Conservation (phyloP, 139 green algal species). For the Coccomyxa sp. region DNA sequence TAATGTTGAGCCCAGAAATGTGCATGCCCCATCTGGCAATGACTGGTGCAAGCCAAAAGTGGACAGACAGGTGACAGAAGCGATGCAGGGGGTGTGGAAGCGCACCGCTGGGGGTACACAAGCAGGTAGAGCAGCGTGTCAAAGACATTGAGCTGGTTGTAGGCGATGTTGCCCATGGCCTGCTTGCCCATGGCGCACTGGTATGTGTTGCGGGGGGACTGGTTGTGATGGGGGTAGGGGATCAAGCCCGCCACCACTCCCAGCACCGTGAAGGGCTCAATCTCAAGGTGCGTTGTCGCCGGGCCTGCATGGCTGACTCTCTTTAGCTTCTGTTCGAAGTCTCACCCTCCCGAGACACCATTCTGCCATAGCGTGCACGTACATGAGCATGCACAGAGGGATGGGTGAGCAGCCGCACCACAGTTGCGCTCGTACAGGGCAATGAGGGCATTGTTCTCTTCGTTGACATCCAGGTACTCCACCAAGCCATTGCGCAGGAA, state of each 20-base stretch:
- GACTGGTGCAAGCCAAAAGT: too few relatives aligned
- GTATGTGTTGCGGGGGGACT: slow-evolving; percentile 98
- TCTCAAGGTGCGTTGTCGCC: slow-evolving; percentile 92
- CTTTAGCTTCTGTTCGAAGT: slow-evolving; percentile 7
- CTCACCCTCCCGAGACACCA: background rate
- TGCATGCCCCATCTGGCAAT: too few relatives aligned
- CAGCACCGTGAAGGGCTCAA: slow-evolving; percentile 98
- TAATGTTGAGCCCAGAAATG: too few relatives aligned
- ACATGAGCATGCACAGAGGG: background rate
- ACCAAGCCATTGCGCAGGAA: slow-evolving; percentile 83
- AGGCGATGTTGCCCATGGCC: slow-evolving; percentile 97
- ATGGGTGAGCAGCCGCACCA: background rate
- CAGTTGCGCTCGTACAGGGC: slow-evolving; percentile 78
- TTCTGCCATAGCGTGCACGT: background rate
- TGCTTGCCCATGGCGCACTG: slow-evolving; percentile 99
- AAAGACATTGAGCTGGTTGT: slow-evolving; percentile 91
- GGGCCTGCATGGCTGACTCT: background rate
- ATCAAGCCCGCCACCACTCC: slow-evolving; percentile 97
- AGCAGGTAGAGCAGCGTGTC: slow-evolving; percentile 98
- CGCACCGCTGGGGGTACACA: slow-evolving; percentile 78
- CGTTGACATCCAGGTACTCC: slow-evolving; percentile 97
- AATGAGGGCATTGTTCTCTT: slow-evolving; percentile 90
- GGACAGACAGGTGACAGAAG: too few relatives aligned
- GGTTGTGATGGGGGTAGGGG: slow-evolving; percentile 99
- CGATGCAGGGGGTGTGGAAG: background rate